Evolutionary conservation across 495 filamentous ascomycete genomes (phyloP).

Genomic region (Immersiella caudata): DNA sequence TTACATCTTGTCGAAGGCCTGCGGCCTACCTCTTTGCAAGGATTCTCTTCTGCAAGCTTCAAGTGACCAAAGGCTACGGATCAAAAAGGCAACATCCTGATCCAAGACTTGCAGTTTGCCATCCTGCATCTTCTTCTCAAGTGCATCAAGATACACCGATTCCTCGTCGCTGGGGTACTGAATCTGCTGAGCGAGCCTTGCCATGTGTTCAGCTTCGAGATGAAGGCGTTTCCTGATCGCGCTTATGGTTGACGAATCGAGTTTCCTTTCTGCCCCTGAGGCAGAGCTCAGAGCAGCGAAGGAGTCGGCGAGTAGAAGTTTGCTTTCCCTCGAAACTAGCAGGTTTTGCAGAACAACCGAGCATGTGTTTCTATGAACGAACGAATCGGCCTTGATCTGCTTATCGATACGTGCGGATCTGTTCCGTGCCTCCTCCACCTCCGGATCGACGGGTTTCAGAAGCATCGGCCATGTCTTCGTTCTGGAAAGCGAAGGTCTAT

Average conservation of each 20-base stretch:
- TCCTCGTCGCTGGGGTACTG: not conserved
- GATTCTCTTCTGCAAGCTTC: not conserved
- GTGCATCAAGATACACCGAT: not conserved
- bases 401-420: not conserved
- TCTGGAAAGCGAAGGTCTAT: not conserved
- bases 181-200: not conserved
- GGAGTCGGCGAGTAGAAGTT: not conserved
- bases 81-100: not conserved
- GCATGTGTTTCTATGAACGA: not conserved
- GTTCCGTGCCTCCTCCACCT: not conserved
- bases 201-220: not conserved
- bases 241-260: not conserved
- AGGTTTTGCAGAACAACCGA: not conserved
- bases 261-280: not conserved
- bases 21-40: not conserved
- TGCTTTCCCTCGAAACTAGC: not conserved
- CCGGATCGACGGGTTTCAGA: not conserved
- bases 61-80: not conserved
- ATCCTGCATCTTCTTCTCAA: not conserved
- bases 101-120: not conserved
- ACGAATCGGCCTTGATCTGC: not conserved
- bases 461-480: not conserved
- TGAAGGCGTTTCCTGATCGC: not conserved
- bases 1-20: slow-evolving; percentile 5
- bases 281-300: not conserved